A percentile compares a stretch with the other conserved stretches of the same genome.
These are phyloP conservation scores for Rhinocladiella similis DNA, from an alignment of 2,329 filamentous ascomycete species.

Conservation along the genomic window DNA sequence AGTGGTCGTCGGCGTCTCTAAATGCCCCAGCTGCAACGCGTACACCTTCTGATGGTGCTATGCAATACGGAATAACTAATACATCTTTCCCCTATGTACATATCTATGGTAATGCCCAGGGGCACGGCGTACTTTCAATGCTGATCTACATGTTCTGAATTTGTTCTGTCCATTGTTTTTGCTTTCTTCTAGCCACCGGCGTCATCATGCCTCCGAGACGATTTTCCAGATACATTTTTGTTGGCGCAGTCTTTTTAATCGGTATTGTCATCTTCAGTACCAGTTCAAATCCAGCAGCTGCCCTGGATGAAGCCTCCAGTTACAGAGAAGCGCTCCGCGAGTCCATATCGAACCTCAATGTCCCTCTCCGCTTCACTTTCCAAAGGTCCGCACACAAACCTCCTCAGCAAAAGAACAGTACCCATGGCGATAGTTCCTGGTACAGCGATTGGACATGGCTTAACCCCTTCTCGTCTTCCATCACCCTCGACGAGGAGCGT, in stretches of 20 bases:
- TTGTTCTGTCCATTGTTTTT: neutral
- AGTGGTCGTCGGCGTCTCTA: neutral
- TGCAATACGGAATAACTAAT: neutral
- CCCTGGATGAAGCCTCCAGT: slow-evolving; percentile 26
- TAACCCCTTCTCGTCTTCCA: slow-evolving; percentile 79
- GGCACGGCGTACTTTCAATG: neutral
- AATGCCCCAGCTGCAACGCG: neutral
- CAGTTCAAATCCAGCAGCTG: slow-evolving; percentile 37
- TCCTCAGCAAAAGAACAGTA: slow-evolving; percentile 74
- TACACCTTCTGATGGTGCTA: neutral
- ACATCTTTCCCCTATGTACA: neutral
- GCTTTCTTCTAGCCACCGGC: neutral
- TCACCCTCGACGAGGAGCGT: slow-evolving; percentile 78
- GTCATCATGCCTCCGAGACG: slow-evolving; percentile 24
- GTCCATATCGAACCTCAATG: slow-evolving; percentile 48
- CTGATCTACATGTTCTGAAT: neutral
- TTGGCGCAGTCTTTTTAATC: slow-evolving; percentile 44
- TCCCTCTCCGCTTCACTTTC: slow-evolving; percentile 61
- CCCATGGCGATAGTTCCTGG: slow-evolving; percentile 77
- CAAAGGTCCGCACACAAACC: slow-evolving; percentile 69
- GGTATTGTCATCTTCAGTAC: slow-evolving; percentile 47
- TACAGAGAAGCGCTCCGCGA: slow-evolving; percentile 30
- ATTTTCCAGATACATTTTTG: slow-evolving; percentile 39
- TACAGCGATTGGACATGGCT: slow-evolving; percentile 88
- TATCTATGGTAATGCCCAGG: neutral